These are phyloP conservation scores for Chaetoceros muelleri DNA, from an alignment of 108 stramenopile species.

Conservation along the genomic window DNA sequence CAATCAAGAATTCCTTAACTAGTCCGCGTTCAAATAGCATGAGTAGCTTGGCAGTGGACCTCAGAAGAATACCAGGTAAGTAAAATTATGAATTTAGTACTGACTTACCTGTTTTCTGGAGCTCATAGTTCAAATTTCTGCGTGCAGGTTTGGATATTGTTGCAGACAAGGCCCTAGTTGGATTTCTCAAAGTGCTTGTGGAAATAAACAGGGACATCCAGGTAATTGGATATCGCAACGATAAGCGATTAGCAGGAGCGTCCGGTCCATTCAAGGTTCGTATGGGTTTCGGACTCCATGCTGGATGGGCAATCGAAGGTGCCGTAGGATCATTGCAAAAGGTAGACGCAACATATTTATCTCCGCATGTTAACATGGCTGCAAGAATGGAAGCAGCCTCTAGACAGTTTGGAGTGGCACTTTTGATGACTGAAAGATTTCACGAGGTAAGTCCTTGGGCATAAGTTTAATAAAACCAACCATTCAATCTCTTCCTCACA, in stretches of 20 bases:
- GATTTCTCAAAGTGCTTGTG: constrained; percentile 73
- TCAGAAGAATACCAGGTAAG: constrained; percentile 29
- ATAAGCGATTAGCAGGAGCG: constrained; percentile 44
- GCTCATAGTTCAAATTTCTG: constrained; percentile 22
- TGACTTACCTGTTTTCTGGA: constrained; percentile 2
- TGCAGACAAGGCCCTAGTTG: constrained; percentile 72
- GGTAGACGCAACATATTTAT: constrained; percentile 95
- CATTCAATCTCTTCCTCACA: too few species aligned
- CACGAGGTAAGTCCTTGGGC: constrained; percentile 11
- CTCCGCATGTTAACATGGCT: constrained; percentile 94
- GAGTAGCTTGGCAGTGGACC: constrained; percentile 15
- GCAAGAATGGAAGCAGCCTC: constrained; percentile 89
- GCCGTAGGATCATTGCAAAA: constrained; percentile 86
- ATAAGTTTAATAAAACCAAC: too few species aligned
- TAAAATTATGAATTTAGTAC: neutral
- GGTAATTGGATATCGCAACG: constrained; percentile 52
- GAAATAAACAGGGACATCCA: constrained; percentile 66
- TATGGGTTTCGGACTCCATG: constrained; percentile 90
- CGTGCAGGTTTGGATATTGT: constrained; percentile 56
- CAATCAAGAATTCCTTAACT: constrained; percentile 5
- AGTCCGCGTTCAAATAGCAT: constrained; percentile 2
- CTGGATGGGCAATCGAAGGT: constrained; percentile 94
- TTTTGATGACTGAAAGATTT: constrained; percentile 34
- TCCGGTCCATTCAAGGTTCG: constrained; percentile 38
- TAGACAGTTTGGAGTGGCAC: constrained; percentile 78